These are phyloP conservation scores for Wickerhamiella vanderwaltii DNA, from an alignment of 805 yeast species.

Conservation along the genomic window DNA sequence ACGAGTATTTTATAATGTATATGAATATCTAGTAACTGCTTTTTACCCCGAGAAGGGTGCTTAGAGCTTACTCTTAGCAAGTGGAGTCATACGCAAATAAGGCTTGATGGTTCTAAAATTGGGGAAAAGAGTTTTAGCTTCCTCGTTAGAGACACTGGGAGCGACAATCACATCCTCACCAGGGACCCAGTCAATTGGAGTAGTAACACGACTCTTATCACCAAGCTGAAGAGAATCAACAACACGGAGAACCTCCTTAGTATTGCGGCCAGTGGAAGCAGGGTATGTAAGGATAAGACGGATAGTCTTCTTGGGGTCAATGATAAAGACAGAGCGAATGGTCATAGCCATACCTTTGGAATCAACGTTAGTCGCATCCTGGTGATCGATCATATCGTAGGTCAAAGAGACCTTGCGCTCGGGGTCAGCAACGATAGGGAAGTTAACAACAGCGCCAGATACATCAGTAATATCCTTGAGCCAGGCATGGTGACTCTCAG, in stretches of 20 bases:
- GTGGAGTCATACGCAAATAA: constrained; percentile 58
- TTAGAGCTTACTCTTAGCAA: constrained; percentile 7
- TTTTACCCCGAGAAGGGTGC: no score
- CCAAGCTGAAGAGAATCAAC: constrained; percentile 77
- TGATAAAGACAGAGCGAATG: constrained; percentile 80
- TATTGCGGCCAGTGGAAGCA: constrained; percentile 86
- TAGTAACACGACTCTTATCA: constrained; percentile 73
- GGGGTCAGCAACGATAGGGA: constrained; percentile 84
- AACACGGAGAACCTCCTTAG: constrained; percentile 81
- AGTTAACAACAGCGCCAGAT: constrained; percentile 56
- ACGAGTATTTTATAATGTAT: no score
- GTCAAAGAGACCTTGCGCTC: constrained; percentile 66
- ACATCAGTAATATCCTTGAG: constrained; percentile 82
- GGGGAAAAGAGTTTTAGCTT: constrained; percentile 71
- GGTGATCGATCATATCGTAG: constrained; percentile 78
- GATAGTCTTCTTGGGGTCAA: constrained; percentile 80
- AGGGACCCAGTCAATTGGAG: constrained; percentile 80
- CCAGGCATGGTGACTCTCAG: constrained; percentile 75
- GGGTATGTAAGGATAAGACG: constrained; percentile 81
- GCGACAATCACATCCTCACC: constrained; percentile 90
- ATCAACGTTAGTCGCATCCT: constrained; percentile 58
- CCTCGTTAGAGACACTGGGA: constrained; percentile 71
- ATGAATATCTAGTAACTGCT: no score
- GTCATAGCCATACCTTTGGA: constrained; percentile 68
- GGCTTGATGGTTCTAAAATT: constrained; percentile 79